Evolutionary conservation across 768 basidiomycete genomes (phyloP).

Genomic region (Hygrophorus russula): DNA sequence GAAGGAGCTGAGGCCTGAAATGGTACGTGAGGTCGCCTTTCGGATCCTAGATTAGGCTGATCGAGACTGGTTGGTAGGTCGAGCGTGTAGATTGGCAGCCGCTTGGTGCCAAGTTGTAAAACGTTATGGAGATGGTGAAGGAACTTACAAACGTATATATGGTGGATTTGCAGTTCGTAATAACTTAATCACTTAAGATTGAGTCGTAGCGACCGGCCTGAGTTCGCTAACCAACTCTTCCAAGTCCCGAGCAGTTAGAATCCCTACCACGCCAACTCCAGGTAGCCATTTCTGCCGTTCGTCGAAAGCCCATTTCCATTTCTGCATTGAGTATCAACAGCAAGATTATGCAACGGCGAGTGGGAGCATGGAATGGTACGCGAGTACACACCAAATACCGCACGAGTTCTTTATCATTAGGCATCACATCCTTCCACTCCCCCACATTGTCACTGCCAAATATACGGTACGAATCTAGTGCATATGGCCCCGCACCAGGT

Average conservation of each 20-base stretch:
- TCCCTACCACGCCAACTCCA: constrained; percentile 26
- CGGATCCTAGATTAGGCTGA: constrained; percentile 1
- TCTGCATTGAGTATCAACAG: constrained; percentile 24
- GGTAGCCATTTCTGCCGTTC: constrained; percentile 43
- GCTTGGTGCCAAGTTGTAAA: constrained; percentile 23
- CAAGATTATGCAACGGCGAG: neutral
- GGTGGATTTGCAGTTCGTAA: neutral
- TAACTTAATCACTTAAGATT: neutral
- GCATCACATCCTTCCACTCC: constrained; percentile 55
- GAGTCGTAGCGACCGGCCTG: neutral
- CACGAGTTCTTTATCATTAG: constrained; percentile 59
- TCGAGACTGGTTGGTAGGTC: constrained; percentile 24
- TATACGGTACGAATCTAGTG: constrained; percentile 67
- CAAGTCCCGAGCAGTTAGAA: constrained; percentile 26
- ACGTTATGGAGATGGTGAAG: too few relatives aligned
- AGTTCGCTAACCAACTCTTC: constrained; percentile 29
- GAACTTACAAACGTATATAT: neutral
- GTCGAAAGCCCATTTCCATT: constrained; percentile 62
- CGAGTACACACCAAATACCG: constrained; percentile 40
- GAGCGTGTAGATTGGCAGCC: constrained; percentile 64
- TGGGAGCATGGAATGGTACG: neutral
- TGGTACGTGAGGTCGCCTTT: constrained; percentile 33
- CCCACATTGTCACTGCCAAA: constrained; percentile 37
- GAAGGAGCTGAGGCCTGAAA: constrained; percentile 57
- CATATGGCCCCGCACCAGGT: constrained; percentile 59